Evolutionary conservation across 208 protist genomes (phyloP).

Genomic region (Acanthamoeba royreba): DNA sequence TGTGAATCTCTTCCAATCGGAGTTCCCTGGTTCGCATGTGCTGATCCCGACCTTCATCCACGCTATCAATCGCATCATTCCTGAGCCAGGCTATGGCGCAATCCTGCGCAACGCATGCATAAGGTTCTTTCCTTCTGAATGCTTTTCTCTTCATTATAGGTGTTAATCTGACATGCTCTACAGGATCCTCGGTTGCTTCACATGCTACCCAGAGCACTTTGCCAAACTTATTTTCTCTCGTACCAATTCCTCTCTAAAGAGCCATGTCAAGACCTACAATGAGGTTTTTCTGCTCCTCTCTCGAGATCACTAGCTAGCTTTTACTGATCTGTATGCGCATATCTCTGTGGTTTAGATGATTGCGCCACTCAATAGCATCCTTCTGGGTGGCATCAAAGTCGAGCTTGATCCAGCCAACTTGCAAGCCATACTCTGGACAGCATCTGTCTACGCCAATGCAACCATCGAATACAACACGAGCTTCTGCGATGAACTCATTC

Average conservation of each 20-base stretch:
- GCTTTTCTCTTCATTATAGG: background rate
- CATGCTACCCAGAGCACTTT: conserved; percentile 2
- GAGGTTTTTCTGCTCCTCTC: background rate
- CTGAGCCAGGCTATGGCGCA: background rate
- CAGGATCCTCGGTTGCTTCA: background rate
- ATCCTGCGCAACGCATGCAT: conserved; percentile 12
- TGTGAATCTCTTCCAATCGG: conserved; percentile 8
- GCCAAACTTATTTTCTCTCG: background rate
- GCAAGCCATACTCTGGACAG: background rate
- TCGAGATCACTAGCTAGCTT: background rate
- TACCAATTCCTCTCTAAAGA: background rate
- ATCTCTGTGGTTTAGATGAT: background rate
- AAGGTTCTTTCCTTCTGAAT: no score
- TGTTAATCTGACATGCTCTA: no score
- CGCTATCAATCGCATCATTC: background rate
- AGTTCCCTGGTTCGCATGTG: background rate
- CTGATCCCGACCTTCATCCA: conserved; percentile 24
- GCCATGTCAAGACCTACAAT: background rate
- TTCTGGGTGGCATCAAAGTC: background rate
- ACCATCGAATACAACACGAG: background rate
- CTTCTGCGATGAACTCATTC: background rate
- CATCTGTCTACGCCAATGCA: background rate
- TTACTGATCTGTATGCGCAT: background rate
- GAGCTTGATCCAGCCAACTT: background rate
- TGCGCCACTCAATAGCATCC: background rate